These are phyloP conservation scores for Moesziomyces sp. DNA, from an alignment of 1,284 basidiomycete genomes.

Conservation along the genomic window DNA sequence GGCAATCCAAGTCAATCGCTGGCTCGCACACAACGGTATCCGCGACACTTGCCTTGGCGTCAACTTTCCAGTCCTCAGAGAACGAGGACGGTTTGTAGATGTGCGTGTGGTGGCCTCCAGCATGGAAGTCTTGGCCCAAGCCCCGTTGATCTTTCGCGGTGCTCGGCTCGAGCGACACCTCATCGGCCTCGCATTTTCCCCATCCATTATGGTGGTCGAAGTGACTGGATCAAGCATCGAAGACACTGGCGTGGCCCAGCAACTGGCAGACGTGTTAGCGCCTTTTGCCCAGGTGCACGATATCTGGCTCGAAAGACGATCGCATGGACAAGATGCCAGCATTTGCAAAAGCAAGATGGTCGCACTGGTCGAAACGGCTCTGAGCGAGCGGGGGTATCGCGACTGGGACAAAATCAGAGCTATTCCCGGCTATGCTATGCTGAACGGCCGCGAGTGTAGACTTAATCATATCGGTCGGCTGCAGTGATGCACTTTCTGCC, in stretches of 20 bases:
- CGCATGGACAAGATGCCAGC: background rate
- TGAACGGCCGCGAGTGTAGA: too few relatives aligned
- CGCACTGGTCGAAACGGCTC: background rate
- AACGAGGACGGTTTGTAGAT: background rate
- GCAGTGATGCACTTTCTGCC: too few relatives aligned
- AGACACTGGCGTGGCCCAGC: background rate
- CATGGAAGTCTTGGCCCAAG: background rate
- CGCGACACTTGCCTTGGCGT: background rate
- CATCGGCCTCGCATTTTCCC: background rate
- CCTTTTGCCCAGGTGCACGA: background rate
- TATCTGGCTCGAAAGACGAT: background rate
- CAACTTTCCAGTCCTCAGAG: too few relatives aligned
- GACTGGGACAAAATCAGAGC: too few relatives aligned
- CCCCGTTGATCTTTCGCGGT: background rate
- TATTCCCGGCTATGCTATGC: too few relatives aligned
- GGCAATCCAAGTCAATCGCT: conserved; percentile 1
- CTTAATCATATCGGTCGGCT: too few relatives aligned
- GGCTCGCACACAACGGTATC: background rate
- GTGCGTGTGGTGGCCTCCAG: background rate
- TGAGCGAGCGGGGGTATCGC: too few relatives aligned
- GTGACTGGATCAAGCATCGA: background rate
- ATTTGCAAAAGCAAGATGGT: background rate
- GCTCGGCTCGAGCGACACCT: conserved; percentile 1
- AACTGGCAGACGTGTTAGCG: background rate
- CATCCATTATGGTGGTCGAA: background rate